phyloP scores from a whole-genome alignment of 2,329 filamentous ascomycete genomes.

The Cercospora sojina region DNA sequence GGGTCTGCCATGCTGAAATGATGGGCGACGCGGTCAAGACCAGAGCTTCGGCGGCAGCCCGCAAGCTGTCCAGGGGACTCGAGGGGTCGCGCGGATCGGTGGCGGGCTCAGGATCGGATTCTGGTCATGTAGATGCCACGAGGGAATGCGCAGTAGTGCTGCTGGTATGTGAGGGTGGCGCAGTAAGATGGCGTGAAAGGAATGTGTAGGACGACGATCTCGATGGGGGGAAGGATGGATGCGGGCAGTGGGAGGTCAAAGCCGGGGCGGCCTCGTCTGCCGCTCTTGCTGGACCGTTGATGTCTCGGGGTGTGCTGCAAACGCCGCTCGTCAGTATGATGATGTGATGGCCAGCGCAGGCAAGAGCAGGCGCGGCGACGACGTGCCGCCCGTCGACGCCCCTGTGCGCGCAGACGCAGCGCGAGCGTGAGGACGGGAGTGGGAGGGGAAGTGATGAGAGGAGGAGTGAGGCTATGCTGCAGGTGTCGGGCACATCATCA shows the following conservation, averaged over 20 bases:
- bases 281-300: neutral
- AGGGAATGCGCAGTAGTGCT: neutral
- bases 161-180: neutral
- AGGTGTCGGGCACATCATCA: neutral
- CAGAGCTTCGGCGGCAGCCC: neutral
- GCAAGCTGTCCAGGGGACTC: neutral
- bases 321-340: neutral
- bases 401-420: neutral
- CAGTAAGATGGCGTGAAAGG: neutral
- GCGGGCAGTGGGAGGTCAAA: neutral
- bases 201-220: neutral
- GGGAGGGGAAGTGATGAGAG: neutral
- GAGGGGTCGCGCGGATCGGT: neutral
- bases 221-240: neutral
- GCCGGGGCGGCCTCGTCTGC: neutral
- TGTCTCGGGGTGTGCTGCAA: neutral
- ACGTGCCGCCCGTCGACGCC: neutral
- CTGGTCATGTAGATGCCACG: slow-evolving; percentile 8
- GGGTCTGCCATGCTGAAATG: slow-evolving; percentile 12
- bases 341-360: neutral
- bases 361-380: neutral
- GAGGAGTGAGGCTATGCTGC: neutral
- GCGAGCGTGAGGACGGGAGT: neutral
- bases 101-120: slow-evolving; percentile 1
- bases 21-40: neutral